A percentile compares a stretch with the other conserved stretches of the same genome.
Conservation (phyloP, 169 alveolate genomes). For the Plasmodium gallinaceum region DNA sequence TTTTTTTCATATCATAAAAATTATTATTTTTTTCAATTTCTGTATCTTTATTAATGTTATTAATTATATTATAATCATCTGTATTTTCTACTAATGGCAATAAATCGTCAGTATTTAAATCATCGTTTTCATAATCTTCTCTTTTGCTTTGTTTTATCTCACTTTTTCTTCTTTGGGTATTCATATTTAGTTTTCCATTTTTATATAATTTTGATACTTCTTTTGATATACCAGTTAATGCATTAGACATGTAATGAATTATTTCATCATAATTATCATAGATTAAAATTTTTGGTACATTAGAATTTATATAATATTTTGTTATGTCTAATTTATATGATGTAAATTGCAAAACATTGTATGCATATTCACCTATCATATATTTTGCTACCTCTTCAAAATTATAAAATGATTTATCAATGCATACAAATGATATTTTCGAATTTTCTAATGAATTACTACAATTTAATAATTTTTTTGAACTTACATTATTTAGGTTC, state of each 20-base stretch:
- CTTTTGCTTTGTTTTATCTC: background rate
- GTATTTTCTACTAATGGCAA: constrained; percentile 2
- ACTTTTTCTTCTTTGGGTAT: background rate
- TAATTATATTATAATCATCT: background rate
- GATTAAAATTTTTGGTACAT: constrained; percentile 58
- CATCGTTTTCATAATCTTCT: background rate
- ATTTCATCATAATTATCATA: constrained; percentile 74
- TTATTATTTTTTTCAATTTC: background rate
- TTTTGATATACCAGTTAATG: constrained; percentile 55
- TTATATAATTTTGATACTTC: constrained; percentile 66
- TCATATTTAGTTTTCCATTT: constrained; percentile 10
- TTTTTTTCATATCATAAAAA: background rate
- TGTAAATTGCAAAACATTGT: constrained; percentile 62
- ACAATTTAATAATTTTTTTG: background rate
- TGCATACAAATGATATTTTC: constrained; percentile 47
- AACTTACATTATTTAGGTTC: background rate
- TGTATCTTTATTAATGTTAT: background rate
- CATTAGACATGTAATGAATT: constrained; percentile 73
- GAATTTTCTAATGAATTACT: background rate
- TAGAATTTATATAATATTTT: constrained; percentile 63
- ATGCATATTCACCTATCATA: constrained; percentile 76
- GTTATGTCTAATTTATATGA: constrained; percentile 66
- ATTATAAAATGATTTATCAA: constrained; percentile 62
- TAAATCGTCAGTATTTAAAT: background rate
- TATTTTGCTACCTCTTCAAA: constrained; percentile 74